phyloP scores from a whole-genome alignment of 345 rosid genomes.

The Aurinia saxatilis region DNA sequence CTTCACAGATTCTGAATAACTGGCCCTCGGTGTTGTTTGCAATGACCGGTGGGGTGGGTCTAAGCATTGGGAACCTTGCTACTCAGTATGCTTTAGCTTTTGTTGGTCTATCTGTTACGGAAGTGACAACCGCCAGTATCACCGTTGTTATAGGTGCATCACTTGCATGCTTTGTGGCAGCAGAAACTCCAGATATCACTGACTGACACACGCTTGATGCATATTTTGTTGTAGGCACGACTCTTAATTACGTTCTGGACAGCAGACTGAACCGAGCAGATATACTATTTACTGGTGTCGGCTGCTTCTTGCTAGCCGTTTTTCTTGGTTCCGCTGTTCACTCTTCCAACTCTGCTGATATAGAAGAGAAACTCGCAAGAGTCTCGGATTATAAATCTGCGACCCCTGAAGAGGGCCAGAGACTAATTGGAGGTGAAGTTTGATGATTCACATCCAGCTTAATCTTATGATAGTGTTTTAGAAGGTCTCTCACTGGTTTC shows the following conservation, averaged over 20 bases:
- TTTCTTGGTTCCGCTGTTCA: constrained; percentile 79
- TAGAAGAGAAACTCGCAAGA: constrained; percentile 39
- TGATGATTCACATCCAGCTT: background rate
- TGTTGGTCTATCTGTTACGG: constrained; percentile 71
- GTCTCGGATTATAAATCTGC: constrained; percentile 4
- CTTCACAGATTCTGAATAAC: constrained; percentile 39
- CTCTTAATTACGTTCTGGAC: constrained; percentile 74
- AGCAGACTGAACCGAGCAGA: constrained; percentile 53
- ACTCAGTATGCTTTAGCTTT: constrained; percentile 81
- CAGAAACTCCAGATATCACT: background rate
- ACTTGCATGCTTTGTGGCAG: background rate
- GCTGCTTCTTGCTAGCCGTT: constrained; percentile 68
- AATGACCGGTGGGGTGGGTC: constrained; percentile 65
- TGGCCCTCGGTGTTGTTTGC: constrained; percentile 75
- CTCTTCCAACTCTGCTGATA: constrained; percentile 61
- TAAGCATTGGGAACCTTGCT: constrained; percentile 66
- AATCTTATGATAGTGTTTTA: background rate
- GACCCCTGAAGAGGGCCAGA: background rate
- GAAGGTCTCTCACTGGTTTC: constrained; percentile 21
- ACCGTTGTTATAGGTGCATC: constrained; percentile 64
- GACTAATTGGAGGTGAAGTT: constrained; percentile 16
- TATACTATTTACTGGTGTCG: constrained; percentile 73
- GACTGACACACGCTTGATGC: background rate
- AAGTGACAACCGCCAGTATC: constrained; percentile 69
- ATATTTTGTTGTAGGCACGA: constrained; percentile 44